phyloP scores from a whole-genome alignment of 306 rosid genomes.

The Corylus avellana region DNA sequence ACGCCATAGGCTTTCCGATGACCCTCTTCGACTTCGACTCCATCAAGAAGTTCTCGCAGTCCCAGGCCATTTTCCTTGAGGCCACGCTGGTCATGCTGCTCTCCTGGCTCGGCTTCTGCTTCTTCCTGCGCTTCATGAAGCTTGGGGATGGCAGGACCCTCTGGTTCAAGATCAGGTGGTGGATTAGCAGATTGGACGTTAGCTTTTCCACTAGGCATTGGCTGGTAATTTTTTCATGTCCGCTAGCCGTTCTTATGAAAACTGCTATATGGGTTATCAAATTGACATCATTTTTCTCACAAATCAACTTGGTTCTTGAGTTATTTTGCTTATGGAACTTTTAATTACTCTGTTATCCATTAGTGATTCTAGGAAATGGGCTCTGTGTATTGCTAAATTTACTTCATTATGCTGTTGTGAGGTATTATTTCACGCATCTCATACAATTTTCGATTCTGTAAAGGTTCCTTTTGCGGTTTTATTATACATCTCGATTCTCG shows the following conservation, averaged over 20 bases:
- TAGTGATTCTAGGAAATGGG: neutral
- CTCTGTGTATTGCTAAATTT: neutral
- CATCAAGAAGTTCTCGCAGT: conserved; percentile 85
- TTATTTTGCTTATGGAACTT: neutral
- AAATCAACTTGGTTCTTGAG: neutral
- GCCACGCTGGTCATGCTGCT: conserved; percentile 73
- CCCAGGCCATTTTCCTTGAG: conserved; percentile 94
- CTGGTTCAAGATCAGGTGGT: conserved; percentile 87
- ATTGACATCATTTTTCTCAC: neutral
- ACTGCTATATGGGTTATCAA: neutral
- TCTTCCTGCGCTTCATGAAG: conserved; percentile 60
- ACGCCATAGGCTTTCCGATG: conserved; percentile 56
- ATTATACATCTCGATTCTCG: neutral
- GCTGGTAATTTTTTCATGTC: conserved; percentile 56
- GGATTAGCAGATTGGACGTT: conserved; percentile 83
- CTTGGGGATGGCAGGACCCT: conserved; percentile 66
- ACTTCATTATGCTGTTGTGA: neutral
- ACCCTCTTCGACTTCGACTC: conserved; percentile 65
- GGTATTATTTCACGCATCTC: neutral
- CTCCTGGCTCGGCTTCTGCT: conserved; percentile 76
- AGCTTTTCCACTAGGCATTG: conserved; percentile 92
- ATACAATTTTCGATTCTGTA: neutral
- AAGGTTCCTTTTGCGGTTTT: neutral
- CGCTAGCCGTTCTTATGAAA: neutral
- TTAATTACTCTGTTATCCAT: neutral